Conservation (phyloP, 1,284 basidiomycete genomes). For the Boletellus deceptivus region DNA sequence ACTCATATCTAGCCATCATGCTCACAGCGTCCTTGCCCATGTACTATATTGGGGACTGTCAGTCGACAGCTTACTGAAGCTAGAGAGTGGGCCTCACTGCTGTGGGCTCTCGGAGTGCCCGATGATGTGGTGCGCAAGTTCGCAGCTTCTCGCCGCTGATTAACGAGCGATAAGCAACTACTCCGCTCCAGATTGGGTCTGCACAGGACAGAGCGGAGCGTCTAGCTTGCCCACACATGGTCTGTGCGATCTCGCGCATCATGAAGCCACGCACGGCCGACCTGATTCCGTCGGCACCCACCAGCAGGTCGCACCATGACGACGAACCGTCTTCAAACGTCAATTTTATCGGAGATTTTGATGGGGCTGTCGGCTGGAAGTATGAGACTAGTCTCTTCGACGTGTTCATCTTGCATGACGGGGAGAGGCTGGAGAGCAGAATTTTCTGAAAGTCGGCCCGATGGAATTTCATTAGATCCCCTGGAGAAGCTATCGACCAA, state of each 20-base stretch:
- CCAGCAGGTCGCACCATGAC: too few relatives aligned
- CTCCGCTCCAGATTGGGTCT: too few relatives aligned
- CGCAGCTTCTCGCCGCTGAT: too few relatives aligned
- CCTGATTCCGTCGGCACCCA: conserved; percentile 32
- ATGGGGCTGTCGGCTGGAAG: conserved; percentile 19
- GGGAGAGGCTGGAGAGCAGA: conserved; percentile 36
- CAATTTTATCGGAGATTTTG: conserved; percentile 33
- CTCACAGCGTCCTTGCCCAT: conserved; percentile 29
- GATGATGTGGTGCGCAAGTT: conserved; percentile 36
- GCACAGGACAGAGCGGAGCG: conserved; percentile 7
- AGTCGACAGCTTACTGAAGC: neutral
- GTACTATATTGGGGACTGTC: conserved; percentile 20
- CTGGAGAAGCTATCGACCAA: conserved; percentile 21
- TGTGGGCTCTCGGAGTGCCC: conserved; percentile 27
- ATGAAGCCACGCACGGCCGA: conserved; percentile 46
- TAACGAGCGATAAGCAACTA: too few relatives aligned
- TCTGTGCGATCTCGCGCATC: conserved; percentile 31
- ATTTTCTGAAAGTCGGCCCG: conserved; percentile 44
- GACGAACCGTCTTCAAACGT: conserved; percentile 43
- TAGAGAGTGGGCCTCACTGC: conserved; percentile 21
- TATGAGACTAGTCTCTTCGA: conserved; percentile 38
- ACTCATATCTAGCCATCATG: neutral
- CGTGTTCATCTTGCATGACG: conserved; percentile 33
- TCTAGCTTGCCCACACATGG: conserved; percentile 13
- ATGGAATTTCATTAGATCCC: conserved; percentile 41